Evolutionary conservation across 345 rosid species (phyloP).

Genomic region (Ceriops tagal): DNA sequence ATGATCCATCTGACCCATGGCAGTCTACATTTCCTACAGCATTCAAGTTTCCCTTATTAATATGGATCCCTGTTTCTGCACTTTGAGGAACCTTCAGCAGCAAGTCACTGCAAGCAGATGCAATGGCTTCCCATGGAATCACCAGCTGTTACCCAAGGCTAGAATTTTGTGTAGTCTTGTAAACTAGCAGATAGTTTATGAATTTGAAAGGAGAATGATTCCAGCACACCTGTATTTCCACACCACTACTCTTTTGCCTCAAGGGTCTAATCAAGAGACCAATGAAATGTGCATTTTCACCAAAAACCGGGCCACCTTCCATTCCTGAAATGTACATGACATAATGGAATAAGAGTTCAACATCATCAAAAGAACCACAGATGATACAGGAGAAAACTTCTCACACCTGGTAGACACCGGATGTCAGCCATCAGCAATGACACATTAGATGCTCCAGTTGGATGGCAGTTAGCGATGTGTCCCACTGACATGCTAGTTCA

Average conservation of each 20-base stretch:
- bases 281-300: constrained; percentile 44
- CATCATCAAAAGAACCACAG: constrained; percentile 17
- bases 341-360: constrained; percentile 20
- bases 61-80: constrained; percentile 41
- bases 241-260: constrained; percentile 72
- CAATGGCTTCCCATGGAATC: constrained; percentile 98
- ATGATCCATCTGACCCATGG: constrained; percentile 23
- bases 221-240: constrained; percentile 83
- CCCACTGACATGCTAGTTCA: constrained; percentile 76
- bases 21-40: constrained; percentile 40
- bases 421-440: constrained; percentile 89
- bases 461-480: constrained; percentile 71
- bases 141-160: constrained; percentile 96
- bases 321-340: constrained; percentile 47
- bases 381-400: constrained; percentile 20
- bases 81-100: constrained; percentile 62
- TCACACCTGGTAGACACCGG: constrained; percentile 90
- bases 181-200: constrained; percentile 35
- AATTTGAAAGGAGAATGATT: constrained; percentile 19
- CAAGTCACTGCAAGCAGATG: constrained; percentile 74
- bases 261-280: constrained; percentile 82
- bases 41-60: constrained; percentile 43
- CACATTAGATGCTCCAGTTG: constrained; percentile 48
- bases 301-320: constrained; percentile 91
- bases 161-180: constrained; percentile 60